Evolutionary conservation across 768 basidiomycete species (phyloP), one percentile per base, ranked within the genome.

Genomic region (Candolleomyces eurysporus): DNA sequence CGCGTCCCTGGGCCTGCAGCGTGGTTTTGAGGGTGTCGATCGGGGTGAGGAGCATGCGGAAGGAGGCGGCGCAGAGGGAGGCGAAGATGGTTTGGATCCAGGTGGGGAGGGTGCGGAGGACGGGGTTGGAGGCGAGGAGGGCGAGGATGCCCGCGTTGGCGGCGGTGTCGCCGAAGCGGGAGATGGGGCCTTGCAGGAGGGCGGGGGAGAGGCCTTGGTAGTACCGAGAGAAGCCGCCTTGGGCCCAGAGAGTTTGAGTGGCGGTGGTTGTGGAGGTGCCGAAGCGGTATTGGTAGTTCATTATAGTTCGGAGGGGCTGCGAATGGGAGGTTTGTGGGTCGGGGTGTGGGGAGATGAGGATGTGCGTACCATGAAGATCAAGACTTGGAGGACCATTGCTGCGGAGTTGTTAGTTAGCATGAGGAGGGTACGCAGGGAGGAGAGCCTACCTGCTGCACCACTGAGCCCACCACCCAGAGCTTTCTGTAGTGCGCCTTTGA

Each of bases 1-100:
- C 72, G 64, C 80, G 84, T 13, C 96, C 96, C 68, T 96, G 89
- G 0, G 96, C 91, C 75, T 98, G 96, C 75, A 98, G 77, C 1
- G 94, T 98, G 4, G 96, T 98, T 82, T 98, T 97, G 64, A 97
- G 68, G 0, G 96, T 96, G 73, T 98, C 96, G 55, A 98, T 83
- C 0, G 96, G 96, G 0, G 92, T 96, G 40, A 98, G 76, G n/a
- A 89, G 76, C 86, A 97, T 97, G 56, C 96, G 79, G 74, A 96
- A 97, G 11, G 79, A 78, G 0, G 96, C 95, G 0, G 93, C 93
- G 0, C 89, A 85, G 46, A 91, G 59, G 2, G 86, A 87, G 0
- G 91, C 92, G 65, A 93, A 92, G 17, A 88, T 71, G 0, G 94
- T 93, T 78, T 97, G 89, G 69, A 91, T 69, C 26, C 82, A 75